Percentiles rank a stretch among this genome's conserved stretches.
These are phyloP conservation scores for Dalbergia oliveri DNA, from an alignment of 306 rosid species.

Conservation along the genomic window DNA sequence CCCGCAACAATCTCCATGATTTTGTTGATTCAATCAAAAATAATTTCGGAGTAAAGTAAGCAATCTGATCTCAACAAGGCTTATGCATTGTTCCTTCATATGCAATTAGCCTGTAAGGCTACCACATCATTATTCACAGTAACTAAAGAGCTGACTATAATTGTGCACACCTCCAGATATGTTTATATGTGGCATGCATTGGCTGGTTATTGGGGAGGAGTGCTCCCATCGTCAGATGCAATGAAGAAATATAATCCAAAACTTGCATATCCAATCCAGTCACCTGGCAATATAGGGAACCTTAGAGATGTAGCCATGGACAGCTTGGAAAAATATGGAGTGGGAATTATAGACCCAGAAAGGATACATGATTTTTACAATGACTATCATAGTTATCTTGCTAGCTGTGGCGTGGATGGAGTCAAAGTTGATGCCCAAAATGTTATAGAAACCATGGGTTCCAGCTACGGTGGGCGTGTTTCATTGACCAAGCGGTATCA, in stretches of 20 bases:
- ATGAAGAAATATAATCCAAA: slow-evolving; percentile 70
- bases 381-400: slow-evolving; percentile 75
- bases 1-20: slow-evolving; percentile 53
- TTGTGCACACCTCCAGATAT: slow-evolving; percentile 50
- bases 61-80: slow-evolving; percentile 23
- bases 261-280: slow-evolving; percentile 63
- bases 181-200: slow-evolving; percentile 83
- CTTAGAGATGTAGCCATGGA: slow-evolving; percentile 62
- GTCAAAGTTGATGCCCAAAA: slow-evolving; percentile 82
- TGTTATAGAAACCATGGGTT: slow-evolving; percentile 71
- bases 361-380: slow-evolving; percentile 64
- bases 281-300: slow-evolving; percentile 64
- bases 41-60: slow-evolving; percentile 70
- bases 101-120: neutral
- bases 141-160: slow-evolving; percentile 14
- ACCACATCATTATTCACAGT: neutral
- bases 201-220: slow-evolving; percentile 88
- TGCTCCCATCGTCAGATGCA: slow-evolving; percentile 62
- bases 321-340: slow-evolving; percentile 76
- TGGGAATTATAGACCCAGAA: slow-evolving; percentile 65
- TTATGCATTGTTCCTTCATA: slow-evolving; percentile 8
- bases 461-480: slow-evolving; percentile 75
- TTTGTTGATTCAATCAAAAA: slow-evolving; percentile 65
- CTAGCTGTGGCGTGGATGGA: slow-evolving; percentile 70
- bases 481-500: slow-evolving; percentile 60